phyloP scores from a whole-genome alignment of 1,139 yeast genomes.

The Saccharomycopsis phalli region DNA sequence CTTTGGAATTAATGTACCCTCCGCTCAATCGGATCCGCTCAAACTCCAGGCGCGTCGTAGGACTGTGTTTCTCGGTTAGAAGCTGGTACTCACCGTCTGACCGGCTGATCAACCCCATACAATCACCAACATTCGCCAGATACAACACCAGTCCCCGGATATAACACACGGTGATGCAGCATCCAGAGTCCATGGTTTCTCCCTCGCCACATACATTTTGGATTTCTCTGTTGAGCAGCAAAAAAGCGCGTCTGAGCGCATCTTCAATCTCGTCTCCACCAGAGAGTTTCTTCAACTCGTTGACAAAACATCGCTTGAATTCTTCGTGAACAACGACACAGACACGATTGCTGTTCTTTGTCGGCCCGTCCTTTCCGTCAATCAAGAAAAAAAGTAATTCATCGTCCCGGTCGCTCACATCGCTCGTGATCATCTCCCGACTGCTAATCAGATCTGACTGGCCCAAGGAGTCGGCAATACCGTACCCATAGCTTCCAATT shows the following conservation, averaged over 20 bases:
- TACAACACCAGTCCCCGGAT: conserved; percentile 62
- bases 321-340: conserved; percentile 69
- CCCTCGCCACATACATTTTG: conserved; percentile 24
- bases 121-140: conserved; percentile 88
- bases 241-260: conserved; percentile 74
- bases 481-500: conserved; percentile 70
- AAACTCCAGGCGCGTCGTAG: conserved; percentile 71
- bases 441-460: conserved; percentile 56
- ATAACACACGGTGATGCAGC: conserved; percentile 75
- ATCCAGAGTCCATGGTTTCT: conserved; percentile 77
- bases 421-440: conserved; percentile 80
- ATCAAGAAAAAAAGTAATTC: conserved; percentile 71
- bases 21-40: conserved; percentile 87
- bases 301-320: conserved; percentile 53
- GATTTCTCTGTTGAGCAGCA: conserved; percentile 73
- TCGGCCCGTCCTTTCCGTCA: conserved; percentile 69
- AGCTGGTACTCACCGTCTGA: conserved; percentile 71
- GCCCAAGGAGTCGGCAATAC: conserved; percentile 86
- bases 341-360: conserved; percentile 55
- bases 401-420: conserved; percentile 74
- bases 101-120: conserved; percentile 70
- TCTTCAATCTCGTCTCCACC: conserved; percentile 40
- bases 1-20: conserved; percentile 81
- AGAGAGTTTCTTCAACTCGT: conserved; percentile 47
- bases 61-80: conserved; percentile 76